Conservation (phyloP, 768 basidiomycete genomes). For the Hygrophorus russula region DNA sequence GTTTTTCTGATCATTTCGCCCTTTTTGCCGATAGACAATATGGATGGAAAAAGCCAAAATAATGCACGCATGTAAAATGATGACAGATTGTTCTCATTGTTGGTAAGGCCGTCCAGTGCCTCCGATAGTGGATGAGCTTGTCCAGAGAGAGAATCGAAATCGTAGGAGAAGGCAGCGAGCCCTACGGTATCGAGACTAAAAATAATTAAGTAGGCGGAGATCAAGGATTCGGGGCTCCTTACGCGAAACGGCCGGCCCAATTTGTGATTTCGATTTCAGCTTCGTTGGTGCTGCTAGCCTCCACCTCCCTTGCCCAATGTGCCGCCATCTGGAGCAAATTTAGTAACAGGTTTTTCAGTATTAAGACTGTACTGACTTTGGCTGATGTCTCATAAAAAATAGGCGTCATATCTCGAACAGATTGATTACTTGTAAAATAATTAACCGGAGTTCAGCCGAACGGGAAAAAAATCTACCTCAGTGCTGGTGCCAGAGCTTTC, state of each 20-base stretch:
- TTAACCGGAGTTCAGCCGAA: not conserved
- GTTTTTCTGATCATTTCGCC: constrained; percentile 45
- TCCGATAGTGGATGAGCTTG: constrained; percentile 36
- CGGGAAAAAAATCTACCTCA: constrained; percentile 27
- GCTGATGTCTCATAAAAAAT: constrained; percentile 46
- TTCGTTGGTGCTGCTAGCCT: constrained; percentile 25
- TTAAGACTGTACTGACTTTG: constrained; percentile 13
- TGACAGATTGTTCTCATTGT: constrained; percentile 42
- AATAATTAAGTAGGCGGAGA: constrained; percentile 4
- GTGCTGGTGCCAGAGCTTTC: constrained; percentile 40
- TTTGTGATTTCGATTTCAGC: constrained; percentile 42
- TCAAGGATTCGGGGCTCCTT: constrained; percentile 12
- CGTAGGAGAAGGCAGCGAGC: constrained; percentile 51
- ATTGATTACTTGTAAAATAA: constrained; percentile 29
- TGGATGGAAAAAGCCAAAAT: constrained; percentile 48
- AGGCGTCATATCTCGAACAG: constrained; percentile 37
- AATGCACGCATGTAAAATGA: constrained; percentile 57
- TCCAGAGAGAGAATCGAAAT: constrained; percentile 46
- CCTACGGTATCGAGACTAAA: constrained; percentile 47
- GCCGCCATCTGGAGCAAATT: constrained; percentile 19
- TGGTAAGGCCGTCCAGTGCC: constrained; percentile 48
- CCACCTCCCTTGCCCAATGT: constrained; percentile 39
- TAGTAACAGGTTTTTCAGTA: too few species aligned
- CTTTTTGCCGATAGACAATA: constrained; percentile 45
- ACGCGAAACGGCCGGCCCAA: constrained; percentile 56